Evolutionary conservation across 495 filamentous ascomycete species (phyloP), one percentile per base, ranked within the genome.

Genomic region (Penicillium angulare): DNA sequence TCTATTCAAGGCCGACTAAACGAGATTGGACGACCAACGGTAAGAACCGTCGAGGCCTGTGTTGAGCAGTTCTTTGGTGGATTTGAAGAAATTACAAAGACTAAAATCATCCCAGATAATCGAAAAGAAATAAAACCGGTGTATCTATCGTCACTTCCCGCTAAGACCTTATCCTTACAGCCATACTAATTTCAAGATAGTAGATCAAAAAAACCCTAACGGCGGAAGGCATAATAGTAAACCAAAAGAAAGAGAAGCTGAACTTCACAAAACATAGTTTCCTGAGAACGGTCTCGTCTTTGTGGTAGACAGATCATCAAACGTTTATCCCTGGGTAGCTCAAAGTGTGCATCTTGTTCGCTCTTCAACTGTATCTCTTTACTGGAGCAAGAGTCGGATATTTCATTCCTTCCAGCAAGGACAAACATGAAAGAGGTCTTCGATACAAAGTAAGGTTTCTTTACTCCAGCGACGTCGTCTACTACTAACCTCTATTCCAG

Each of bases 361-460:
- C 50, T 38, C 54, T 64, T 41, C 47, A 64, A 38, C 9, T 64
- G 24, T 64, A 50, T 24, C 49, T 64, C 6, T 58, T 61, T 33
- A 61, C 54, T 23, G 52, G 52, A 56, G 51, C 38, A 54, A 64
- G 52, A n/a, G 56, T 64, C 41, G 32, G 55, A 33, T 45, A 49
- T 43, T 56, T 61, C 38, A 61, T 64, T 32, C 57, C 36, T 15
- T 34, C 43, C 9, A 1, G 48, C 18, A 15, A 61, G 41, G 32
- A 61, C 7, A 61, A 31, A 55, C 20, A 49, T 2, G 10, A 57
- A 22, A 55, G 31, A 43, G 53, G 50, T 12, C 47, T 57, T 24
- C 34, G 41, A 49, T 61, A 57, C 9, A 33, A 54, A 39, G 38
- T 57, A 13, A 52, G 32, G 18, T 32, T 32, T 35, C 29, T 36